Conservation (phyloP, 176 grass and related monocot genomes). For the Alloteropsis semialata region DNA sequence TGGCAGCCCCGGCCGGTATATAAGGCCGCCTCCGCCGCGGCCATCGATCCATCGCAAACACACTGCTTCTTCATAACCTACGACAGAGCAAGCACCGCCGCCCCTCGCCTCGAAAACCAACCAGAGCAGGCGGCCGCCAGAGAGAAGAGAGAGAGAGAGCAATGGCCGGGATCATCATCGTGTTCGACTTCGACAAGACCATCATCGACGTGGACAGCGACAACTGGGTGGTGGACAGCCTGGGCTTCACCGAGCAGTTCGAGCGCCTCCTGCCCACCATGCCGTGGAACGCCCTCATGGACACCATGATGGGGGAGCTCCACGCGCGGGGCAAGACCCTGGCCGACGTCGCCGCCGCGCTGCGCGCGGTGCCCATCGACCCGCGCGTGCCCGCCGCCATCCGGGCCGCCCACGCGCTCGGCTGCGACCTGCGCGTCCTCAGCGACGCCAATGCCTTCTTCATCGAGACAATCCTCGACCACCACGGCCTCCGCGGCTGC, state of each 20-base stretch:
- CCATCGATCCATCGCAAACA: not conserved
- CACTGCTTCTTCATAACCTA: not conserved
- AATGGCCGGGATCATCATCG: constrained; percentile 51
- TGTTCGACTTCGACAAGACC: constrained; percentile 97
- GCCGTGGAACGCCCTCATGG: constrained; percentile 89
- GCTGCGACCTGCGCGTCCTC: constrained; percentile 77
- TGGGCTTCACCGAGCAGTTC: constrained; percentile 63
- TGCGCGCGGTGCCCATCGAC: constrained; percentile 45
- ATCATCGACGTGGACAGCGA: constrained; percentile 96
- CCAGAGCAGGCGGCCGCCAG: too few species aligned
- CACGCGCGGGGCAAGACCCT: constrained; percentile 44
- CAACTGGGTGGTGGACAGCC: constrained; percentile 67
- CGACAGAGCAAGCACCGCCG: not conserved
- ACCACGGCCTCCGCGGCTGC: constrained; percentile 63
- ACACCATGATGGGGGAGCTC: constrained; percentile 67
- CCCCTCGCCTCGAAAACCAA: not conserved
- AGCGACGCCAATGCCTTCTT: constrained; percentile 95
- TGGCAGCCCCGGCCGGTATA: constrained; percentile 1
- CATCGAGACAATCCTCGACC: constrained; percentile 75
- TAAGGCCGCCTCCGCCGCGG: not conserved
- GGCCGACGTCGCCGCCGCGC: constrained; percentile 44
- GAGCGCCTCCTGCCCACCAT: constrained; percentile 84
- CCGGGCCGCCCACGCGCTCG: constrained; percentile 50
- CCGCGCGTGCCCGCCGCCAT: constrained; percentile 48
- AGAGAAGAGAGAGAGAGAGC: not conserved